Percentiles rank a stretch among this genome's conserved stretches.
Evolutionary conservation across 208 protist genomes (phyloP).

Genomic region (Naegleria fowleri): DNA sequence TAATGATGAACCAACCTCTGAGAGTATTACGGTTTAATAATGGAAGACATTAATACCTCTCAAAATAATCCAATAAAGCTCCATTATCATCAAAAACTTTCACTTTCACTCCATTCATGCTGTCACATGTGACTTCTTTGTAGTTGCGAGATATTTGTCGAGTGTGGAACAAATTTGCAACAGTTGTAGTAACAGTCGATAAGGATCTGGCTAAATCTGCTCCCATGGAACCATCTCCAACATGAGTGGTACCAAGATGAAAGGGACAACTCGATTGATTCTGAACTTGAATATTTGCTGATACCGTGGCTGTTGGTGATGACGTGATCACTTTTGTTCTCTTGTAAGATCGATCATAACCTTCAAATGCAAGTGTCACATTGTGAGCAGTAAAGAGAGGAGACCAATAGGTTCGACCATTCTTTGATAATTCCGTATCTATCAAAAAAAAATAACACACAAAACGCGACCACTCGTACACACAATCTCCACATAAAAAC

Average conservation of each 20-base stretch:
- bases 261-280: not conserved
- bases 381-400: not conserved
- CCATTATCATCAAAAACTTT: not conserved
- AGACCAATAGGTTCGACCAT: not conserved
- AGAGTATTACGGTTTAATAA: too few species aligned
- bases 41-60: too few species aligned
- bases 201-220: not conserved
- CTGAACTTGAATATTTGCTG: not conserved
- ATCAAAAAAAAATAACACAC: too few species aligned
- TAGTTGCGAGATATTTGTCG: not conserved
- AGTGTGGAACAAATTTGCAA: not conserved
- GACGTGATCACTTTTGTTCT: not conserved
- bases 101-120: not conserved
- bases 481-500: too few species aligned
- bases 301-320: not conserved
- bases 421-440: too few species aligned
- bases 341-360: not conserved
- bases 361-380: not conserved
- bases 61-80: not conserved
- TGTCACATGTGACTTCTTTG: not conserved
- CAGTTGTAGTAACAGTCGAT: not conserved
- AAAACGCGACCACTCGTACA: too few species aligned
- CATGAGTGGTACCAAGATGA: not conserved
- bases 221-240: constrained; percentile 21
- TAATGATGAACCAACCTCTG: too few species aligned